These are phyloP conservation scores for Aspergillus flavus DNA, from an alignment of 2,329 filamentous ascomycete genomes.

Conservation along the genomic window DNA sequence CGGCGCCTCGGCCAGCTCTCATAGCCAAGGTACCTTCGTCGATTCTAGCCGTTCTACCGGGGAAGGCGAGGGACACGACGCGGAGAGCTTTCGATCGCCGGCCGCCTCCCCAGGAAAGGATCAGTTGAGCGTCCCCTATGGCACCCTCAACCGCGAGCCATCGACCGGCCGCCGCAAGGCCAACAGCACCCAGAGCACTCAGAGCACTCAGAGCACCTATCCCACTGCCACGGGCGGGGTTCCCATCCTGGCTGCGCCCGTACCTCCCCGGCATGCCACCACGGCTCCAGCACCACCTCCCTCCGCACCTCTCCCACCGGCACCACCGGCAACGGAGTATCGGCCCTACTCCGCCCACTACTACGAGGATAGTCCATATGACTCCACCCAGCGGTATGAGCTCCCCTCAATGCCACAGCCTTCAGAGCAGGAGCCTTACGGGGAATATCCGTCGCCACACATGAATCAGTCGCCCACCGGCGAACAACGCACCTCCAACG, in stretches of 20 bases:
- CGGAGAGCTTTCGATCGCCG: constrained; percentile 30
- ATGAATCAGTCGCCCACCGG: constrained; percentile 5
- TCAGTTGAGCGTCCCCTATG: constrained; percentile 26
- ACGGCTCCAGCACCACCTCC: constrained; percentile 3
- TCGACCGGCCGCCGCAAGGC: constrained; percentile 44
- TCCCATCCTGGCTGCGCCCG: constrained; percentile 29
- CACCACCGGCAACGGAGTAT: constrained; percentile 8
- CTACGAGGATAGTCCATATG: constrained; percentile 15
- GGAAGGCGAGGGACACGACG: constrained; percentile 28
- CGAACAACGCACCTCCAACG: not conserved
- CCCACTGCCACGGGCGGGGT: constrained; percentile 22
- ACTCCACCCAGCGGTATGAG: constrained; percentile 20
- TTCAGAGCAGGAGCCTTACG: constrained; percentile 6
- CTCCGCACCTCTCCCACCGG: not conserved
- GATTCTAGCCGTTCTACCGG: constrained; percentile 37
- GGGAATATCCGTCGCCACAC: constrained; percentile 2
- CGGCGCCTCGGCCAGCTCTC: constrained; percentile 25
- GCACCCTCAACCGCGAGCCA: constrained; percentile 38
- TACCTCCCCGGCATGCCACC: constrained; percentile 24
- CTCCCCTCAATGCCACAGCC: constrained; percentile 15
- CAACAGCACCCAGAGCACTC: not conserved
- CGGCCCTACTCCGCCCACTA: constrained; percentile 17
- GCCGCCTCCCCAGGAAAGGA: constrained; percentile 28
- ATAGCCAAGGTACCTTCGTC: constrained; percentile 38
- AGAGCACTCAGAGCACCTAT: constrained; percentile 22